These are phyloP conservation scores for Breynia disticha DNA, from an alignment of 441 rosid genomes.

Conservation along the genomic window DNA sequence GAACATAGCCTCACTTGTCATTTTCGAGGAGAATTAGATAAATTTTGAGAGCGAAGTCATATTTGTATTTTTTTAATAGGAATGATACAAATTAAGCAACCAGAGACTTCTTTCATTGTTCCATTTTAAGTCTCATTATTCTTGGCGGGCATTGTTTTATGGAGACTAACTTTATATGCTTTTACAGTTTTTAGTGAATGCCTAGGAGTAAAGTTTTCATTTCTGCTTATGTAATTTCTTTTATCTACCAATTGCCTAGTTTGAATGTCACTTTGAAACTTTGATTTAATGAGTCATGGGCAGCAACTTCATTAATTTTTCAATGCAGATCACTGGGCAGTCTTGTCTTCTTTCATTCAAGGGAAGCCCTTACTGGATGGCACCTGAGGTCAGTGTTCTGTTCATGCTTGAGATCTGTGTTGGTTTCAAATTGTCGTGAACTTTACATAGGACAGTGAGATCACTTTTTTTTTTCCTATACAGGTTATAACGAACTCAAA, in stretches of 20 bases:
- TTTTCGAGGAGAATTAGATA: neutral
- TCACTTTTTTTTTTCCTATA: neutral
- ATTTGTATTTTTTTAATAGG: conserved; percentile 5
- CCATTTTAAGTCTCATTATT: conserved; percentile 1
- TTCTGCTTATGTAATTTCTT: neutral
- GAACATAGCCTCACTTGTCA: conserved; percentile 33
- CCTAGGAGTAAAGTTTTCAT: neutral
- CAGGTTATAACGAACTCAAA: conserved; percentile 51
- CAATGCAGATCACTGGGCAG: conserved; percentile 79
- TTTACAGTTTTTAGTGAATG: neutral
- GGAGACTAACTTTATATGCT: conserved; percentile 6
- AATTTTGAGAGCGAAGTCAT: conserved; percentile 1
- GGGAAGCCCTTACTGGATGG: conserved; percentile 99
- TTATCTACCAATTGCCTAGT: no score
- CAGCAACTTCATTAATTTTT: neutral
- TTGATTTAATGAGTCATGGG: neutral
- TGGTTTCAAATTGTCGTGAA: neutral
- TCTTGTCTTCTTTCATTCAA: conserved; percentile 88
- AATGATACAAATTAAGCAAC: neutral
- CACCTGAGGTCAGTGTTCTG: conserved; percentile 72
- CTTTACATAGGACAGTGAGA: neutral
- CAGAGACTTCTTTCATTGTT: neutral
- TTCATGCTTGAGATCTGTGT: conserved; percentile 5
- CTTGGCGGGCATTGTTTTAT: neutral
- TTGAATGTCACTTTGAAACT: no score